Base-by-base conservation (phyloP, 2,329 filamentous ascomycete species). In the Phialophora expanda region DNA sequence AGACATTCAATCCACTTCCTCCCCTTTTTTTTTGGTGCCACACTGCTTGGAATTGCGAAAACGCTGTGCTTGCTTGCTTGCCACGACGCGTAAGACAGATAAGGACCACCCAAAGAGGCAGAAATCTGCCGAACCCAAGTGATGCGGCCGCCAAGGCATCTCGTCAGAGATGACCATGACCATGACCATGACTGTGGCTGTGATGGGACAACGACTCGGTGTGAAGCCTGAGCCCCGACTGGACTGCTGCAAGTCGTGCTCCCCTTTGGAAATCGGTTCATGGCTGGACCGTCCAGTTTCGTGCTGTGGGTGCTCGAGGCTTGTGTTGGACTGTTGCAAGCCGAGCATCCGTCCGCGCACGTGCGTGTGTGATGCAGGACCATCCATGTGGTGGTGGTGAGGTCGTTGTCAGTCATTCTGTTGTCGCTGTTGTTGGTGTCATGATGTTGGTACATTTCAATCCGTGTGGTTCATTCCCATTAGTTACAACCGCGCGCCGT, bases 161-260 rank as follows among this genome's bases (percentile, higher is more conserved):
- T 11, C 32, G 3, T 34, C 32, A 2, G 11, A 4, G 32, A 34
- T 12, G 32, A 34, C 32, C 32, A 34, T 34, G 32, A 34, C 24
- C 6, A 7, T 28, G 28, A 28, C 28, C 28, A 28, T 28, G 28
- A 51, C 48, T 17, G 26, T n/a, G 24, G 4, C 22, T 24, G 26
- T 20, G 53, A 55, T 12, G 11, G 7, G 28, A 34, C 53, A 11
- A n/a, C 53, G 9, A 14, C 53, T 20, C 26, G 26, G 34, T 12
- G 30, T 24, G 30, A 57, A 44, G 41, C 20, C 57, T 17, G 44
- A 65, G 51, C 65, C 55, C 56, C 57, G 64, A 60, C 67, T 68
- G 65, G 65, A 69, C 56, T 71, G 67, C 51, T 69, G 57, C 69
- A 56, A 69, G 69, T 67, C 69, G 69, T 48, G 69, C 67, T 69